phyloP scores from a whole-genome alignment of 345 rosid species.

The Odontarrhena argentea region DNA sequence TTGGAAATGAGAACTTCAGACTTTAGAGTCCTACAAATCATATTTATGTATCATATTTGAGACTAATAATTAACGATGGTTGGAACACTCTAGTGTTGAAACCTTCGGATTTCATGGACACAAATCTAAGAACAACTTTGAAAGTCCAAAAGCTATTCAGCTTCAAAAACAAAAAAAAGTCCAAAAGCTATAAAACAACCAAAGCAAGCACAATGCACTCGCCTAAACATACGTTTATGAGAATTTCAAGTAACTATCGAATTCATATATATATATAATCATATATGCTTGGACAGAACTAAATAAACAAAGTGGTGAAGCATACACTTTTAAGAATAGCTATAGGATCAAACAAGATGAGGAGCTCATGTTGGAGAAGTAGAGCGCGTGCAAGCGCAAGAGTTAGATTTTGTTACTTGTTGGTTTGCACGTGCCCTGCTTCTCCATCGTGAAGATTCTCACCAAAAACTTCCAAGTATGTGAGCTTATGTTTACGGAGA shows the following conservation, averaged over 20 bases:
- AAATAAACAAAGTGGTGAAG: neutral
- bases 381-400: slow-evolving; percentile 79
- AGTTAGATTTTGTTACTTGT: neutral
- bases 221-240: neutral
- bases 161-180: neutral
- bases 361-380: slow-evolving; percentile 90
- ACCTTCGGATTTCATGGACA: too few species aligned
- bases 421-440: slow-evolving; percentile 99
- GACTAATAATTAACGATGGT: too few species aligned
- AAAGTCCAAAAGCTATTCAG: too few species aligned
- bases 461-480: slow-evolving; percentile 35
- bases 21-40: too few species aligned
- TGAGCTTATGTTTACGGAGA: slow-evolving; percentile 20
- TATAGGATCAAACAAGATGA: slow-evolving; percentile 26
- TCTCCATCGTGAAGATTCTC: slow-evolving; percentile 88
- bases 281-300: neutral
- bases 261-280: neutral
- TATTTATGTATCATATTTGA: too few species aligned
- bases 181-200: neutral
- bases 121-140: too few species aligned
- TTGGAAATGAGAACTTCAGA: too few species aligned
- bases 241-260: neutral
- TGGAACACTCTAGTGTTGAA: too few species aligned
- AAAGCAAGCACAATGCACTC: slow-evolving; percentile 12
- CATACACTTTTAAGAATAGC: neutral